These are phyloP conservation scores for Aquanectria penicillioides DNA, from an alignment of 2,329 filamentous ascomycete species.

Conservation along the genomic window DNA sequence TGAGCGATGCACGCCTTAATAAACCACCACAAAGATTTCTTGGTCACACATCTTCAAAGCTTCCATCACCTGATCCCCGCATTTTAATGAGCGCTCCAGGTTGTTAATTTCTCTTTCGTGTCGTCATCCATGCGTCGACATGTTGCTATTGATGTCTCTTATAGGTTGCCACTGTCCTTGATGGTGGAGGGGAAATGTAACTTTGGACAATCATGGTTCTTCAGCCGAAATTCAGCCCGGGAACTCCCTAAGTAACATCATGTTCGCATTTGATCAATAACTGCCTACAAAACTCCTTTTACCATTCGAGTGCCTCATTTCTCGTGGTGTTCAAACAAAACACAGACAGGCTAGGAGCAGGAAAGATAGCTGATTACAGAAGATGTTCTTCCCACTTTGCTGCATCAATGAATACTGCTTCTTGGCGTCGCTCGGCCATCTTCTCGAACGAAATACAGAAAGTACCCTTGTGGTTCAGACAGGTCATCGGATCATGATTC, in stretches of 20 bases:
- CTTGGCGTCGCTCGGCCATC: no score
- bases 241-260: neutral
- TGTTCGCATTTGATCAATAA: neutral
- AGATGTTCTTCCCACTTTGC: no score
- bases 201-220: neutral
- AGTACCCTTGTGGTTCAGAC: no score
- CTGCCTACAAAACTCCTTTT: neutral
- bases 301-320: neutral
- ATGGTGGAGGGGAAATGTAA: constrained; percentile 15
- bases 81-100: neutral
- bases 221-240: neutral
- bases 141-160: constrained; percentile 29
- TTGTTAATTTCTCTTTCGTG: constrained; percentile 24
- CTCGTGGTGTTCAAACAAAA: no score
- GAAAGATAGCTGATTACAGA: no score
- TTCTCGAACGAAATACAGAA: no score
- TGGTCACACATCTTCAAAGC: neutral
- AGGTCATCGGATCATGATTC: no score
- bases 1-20: neutral
- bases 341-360: no score
- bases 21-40: neutral
- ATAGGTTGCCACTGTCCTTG: constrained; percentile 6
- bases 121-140: constrained; percentile 39
- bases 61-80: constrained; percentile 16
- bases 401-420: no score